Percentiles rank a stretch among this genome's conserved stretches.
Evolutionary conservation across 1,284 basidiomycete species (phyloP).

Genomic region (Phlebopus sp.): DNA sequence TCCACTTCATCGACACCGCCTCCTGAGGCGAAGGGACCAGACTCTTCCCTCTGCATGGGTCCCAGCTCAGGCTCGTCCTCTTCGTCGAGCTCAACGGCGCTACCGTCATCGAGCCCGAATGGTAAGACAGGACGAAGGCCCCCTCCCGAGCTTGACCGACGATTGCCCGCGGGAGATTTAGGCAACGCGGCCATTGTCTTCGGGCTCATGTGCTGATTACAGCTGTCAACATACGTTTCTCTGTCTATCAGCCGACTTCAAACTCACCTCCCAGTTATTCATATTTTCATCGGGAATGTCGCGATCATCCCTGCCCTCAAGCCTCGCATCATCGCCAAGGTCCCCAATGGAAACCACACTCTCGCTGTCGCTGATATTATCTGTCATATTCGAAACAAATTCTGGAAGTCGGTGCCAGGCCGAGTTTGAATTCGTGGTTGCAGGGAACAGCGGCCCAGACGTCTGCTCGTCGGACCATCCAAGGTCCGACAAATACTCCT

Average conservation of each 20-base stretch:
- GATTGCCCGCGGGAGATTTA: slow-evolving; percentile 77
- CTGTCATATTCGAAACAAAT: slow-evolving; percentile 68
- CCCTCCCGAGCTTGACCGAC: slow-evolving; percentile 76
- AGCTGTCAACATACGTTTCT: neutral
- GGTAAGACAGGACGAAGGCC: slow-evolving; percentile 81
- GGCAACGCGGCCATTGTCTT: slow-evolving; percentile 89
- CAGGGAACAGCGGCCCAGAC: slow-evolving; percentile 43
- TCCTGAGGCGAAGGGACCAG: slow-evolving; percentile 70
- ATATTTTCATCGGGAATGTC: slow-evolving; percentile 73
- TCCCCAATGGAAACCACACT: slow-evolving; percentile 87
- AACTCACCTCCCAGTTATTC: slow-evolving; percentile 90
- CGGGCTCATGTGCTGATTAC: slow-evolving; percentile 83
- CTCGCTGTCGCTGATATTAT: slow-evolving; percentile 86
- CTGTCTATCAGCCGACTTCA: slow-evolving; percentile 3
- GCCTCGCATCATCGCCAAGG: slow-evolving; percentile 68
- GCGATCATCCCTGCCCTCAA: slow-evolving; percentile 62
- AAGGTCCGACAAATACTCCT: slow-evolving; percentile 81
- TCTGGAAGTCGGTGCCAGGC: slow-evolving; percentile 76
- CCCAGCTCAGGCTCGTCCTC: slow-evolving; percentile 67
- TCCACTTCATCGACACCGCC: slow-evolving; percentile 85
- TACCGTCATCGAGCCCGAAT: slow-evolving; percentile 73
- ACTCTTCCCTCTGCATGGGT: slow-evolving; percentile 71
- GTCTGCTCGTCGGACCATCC: slow-evolving; percentile 64
- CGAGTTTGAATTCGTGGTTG: slow-evolving; percentile 39
- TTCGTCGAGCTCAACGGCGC: slow-evolving; percentile 59